Conservation (phyloP, 2,329 filamentous ascomycete species). For the Trichophyton schoenleinii region DNA sequence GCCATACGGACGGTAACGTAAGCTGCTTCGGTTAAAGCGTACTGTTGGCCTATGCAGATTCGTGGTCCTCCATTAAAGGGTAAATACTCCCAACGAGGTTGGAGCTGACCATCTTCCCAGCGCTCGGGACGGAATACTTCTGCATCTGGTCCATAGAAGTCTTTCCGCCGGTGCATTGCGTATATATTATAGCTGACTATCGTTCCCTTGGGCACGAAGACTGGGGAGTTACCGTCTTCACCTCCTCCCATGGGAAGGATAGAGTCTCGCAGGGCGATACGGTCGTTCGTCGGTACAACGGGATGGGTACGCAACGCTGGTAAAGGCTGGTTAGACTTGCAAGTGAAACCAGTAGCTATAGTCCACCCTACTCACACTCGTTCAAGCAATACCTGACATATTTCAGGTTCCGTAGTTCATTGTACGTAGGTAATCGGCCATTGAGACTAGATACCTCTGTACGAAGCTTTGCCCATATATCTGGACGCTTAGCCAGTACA, state of each 20-base stretch:
- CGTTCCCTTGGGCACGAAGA: constrained; percentile 52
- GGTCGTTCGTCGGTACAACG: constrained; percentile 35
- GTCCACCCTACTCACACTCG: constrained; percentile 5
- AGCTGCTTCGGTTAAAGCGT: constrained; percentile 46
- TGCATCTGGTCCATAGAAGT: constrained; percentile 45
- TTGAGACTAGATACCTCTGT: constrained; percentile 39
- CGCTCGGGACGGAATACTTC: constrained; percentile 47
- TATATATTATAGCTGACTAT: constrained; percentile 55
- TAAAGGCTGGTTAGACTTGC: constrained; percentile 46
- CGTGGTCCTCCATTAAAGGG: constrained; percentile 42
- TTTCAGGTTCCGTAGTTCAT: constrained; percentile 11
- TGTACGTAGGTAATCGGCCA: not conserved
- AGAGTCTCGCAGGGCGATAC: constrained; percentile 30
- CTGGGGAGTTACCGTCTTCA: constrained; percentile 44
- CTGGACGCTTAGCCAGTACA: constrained; percentile 40
- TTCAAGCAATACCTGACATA: constrained; percentile 10
- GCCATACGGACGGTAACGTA: constrained; percentile 34
- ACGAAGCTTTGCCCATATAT: constrained; percentile 17
- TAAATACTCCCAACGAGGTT: constrained; percentile 39
- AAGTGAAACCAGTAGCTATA: constrained; percentile 24
- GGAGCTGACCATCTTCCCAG: constrained; percentile 46
- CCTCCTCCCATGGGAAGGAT: constrained; percentile 46
- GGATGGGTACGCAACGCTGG: constrained; percentile 33
- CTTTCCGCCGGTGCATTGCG: constrained; percentile 57
- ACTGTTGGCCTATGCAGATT: constrained; percentile 47